Evolutionary conservation across 352 stramenopile genomes (phyloP), one percentile per base, ranked within the genome.

Genomic region (Phytophthora pseudosyringae): DNA sequence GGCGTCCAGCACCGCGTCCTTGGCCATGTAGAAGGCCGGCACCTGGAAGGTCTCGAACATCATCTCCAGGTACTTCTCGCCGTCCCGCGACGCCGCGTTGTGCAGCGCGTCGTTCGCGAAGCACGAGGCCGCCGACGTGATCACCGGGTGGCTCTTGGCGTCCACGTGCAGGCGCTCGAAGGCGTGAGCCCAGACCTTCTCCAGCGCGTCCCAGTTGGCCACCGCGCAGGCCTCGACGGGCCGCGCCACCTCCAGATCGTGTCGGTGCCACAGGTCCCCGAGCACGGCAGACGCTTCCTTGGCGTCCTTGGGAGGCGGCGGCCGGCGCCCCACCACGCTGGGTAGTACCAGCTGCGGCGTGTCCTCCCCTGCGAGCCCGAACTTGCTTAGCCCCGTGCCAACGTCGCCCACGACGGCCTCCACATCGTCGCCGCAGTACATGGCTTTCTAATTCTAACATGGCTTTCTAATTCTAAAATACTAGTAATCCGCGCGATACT

Each of bases 351-450:
- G 65, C 62, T 97, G 94, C 21, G 96, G 96, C 56, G 89, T 96
- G 76, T 98, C 96, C 59, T 99, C 95, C 6, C 96, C 96, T 11
- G 95, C 94, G 60, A 98, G 95, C 21, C 96, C 96, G 75, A 99
- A 98, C 60, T 97, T 98, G 72, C 89, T 93, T 38, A 83, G 81
- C 51, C 89, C 83, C 44, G 88, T 92, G 59, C 94, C 95, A 13
- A 98, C 87, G 56, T 99, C 95, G 45, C 96, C 96, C 59, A 99
- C 94, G 56, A 98, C 93, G 3, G 96, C 95, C 61, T 97, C 95
- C 46, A 98, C 97, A 83, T 99, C 96, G 66, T 99, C 96, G 43
- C 95, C 96, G 73, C 95, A 99, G 78, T 98, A 99, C 95, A 99
- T 98, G 62, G 45, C 56, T 26, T 28, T 10, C 10, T 45, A 12